Conservation (phyloP, 2,329 filamentous ascomycete genomes). For the Blumeria graminis region DNA sequence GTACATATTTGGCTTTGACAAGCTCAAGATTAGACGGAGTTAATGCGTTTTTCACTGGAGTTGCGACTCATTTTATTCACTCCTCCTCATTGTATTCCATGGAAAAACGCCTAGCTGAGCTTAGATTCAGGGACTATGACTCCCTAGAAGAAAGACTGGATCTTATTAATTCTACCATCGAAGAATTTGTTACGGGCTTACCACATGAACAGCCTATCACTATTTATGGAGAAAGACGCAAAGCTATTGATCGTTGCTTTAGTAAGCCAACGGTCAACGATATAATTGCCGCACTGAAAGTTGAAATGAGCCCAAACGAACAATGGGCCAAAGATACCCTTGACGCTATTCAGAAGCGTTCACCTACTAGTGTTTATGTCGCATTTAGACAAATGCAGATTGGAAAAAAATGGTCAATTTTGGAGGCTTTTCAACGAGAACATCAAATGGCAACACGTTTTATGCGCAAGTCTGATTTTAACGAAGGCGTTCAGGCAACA, state of each 20-base stretch:
- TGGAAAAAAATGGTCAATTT: conserved; percentile 54
- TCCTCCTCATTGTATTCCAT: conserved; percentile 63
- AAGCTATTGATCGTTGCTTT: conserved; percentile 71
- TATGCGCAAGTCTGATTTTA: conserved; percentile 81
- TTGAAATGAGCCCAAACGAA: conserved; percentile 21
- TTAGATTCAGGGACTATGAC: conserved; percentile 65
- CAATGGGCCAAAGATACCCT: conserved; percentile 63
- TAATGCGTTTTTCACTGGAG: conserved; percentile 70
- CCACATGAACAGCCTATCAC: conserved; percentile 48
- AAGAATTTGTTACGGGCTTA: conserved; percentile 73
- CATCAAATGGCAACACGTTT: conserved; percentile 65
- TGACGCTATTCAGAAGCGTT: conserved; percentile 49
- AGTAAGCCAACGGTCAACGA: conserved; percentile 37
- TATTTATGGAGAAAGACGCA: conserved; percentile 44
- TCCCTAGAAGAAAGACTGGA: conserved; percentile 34
- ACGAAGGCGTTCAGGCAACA: conserved; percentile 65
- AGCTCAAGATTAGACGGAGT: conserved; percentile 61
- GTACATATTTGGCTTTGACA: conserved; percentile 83
- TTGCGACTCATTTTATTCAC: conserved; percentile 92
- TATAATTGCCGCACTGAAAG: conserved; percentile 34
- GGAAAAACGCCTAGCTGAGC: conserved; percentile 66
- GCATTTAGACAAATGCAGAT: conserved; percentile 61
- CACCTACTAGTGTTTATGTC: conserved; percentile 70
- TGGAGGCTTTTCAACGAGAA: conserved; percentile 66
- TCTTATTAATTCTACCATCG: conserved; percentile 66